Conservation (phyloP, 176 grass and related monocot species). For the Echinochloa phyllopogon region DNA sequence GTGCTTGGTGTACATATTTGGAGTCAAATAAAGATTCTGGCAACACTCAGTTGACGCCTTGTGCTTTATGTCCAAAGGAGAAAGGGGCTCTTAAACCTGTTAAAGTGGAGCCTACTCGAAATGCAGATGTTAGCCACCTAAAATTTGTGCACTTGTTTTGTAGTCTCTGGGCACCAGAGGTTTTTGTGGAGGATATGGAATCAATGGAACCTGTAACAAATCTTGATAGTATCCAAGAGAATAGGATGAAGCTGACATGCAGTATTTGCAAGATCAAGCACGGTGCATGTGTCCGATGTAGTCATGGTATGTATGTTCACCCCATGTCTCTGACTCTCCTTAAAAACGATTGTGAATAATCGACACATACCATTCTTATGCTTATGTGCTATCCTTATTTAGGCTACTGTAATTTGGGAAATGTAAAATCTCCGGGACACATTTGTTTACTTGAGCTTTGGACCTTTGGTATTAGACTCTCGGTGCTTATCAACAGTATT, state of each 20-base stretch:
- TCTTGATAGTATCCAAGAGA: slow-evolving; percentile 57
- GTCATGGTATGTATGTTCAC: slow-evolving; percentile 81
- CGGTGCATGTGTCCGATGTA: slow-evolving; percentile 92
- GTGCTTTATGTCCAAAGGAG: slow-evolving; percentile 84
- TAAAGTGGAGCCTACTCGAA: slow-evolving; percentile 37
- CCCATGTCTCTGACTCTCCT: slow-evolving; percentile 2
- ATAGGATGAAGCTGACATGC: slow-evolving; percentile 73
- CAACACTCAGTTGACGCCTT: slow-evolving; percentile 41
- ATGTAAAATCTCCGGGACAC: neutral
- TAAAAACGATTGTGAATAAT: slow-evolving; percentile 14
- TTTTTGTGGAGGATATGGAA: slow-evolving; percentile 68
- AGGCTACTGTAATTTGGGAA: slow-evolving; percentile 19
- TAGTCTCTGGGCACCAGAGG: slow-evolving; percentile 86
- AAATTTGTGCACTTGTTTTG: slow-evolving; percentile 89
- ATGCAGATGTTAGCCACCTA: slow-evolving; percentile 13
- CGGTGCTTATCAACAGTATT: slow-evolving; percentile 6
- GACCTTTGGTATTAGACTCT: neutral
- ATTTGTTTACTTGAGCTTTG: neutral
- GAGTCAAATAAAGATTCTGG: slow-evolving; percentile 47
- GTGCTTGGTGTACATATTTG: slow-evolving; percentile 73
- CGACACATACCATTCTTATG: slow-evolving; percentile 17
- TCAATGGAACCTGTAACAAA: slow-evolving; percentile 82
- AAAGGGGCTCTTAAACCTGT: slow-evolving; percentile 75
- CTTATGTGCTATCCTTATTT: slow-evolving; percentile 20
- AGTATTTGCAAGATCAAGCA: slow-evolving; percentile 95